phyloP scores from a whole-genome alignment of 169 alveolate species.

The Perkinsus olseni region DNA sequence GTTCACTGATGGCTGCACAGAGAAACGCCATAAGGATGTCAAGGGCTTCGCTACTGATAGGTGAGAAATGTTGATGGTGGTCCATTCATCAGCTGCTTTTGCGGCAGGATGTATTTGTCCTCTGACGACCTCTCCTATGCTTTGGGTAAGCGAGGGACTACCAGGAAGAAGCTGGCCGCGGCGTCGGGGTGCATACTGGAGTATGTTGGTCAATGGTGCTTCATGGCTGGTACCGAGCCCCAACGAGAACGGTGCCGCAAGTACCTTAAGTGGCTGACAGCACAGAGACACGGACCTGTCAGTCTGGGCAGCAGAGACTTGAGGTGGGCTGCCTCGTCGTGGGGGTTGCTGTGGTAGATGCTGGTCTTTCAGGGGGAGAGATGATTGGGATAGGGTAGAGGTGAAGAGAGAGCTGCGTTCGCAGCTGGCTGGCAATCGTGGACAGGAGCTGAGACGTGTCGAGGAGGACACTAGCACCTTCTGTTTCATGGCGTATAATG shows the following conservation, averaged over 20 bases:
- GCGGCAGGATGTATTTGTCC: neutral
- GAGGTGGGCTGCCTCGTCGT: neutral
- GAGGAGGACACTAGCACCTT: constrained; percentile 7
- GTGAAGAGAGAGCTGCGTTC: neutral
- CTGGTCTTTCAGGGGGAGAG: neutral
- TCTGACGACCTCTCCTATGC: constrained; percentile 43
- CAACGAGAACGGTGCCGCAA: constrained; percentile 24
- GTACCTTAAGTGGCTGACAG: constrained; percentile 30
- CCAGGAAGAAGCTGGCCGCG: constrained; percentile 45
- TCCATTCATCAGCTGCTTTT: neutral
- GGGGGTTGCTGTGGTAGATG: neutral
- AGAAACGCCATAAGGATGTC: constrained; percentile 6
- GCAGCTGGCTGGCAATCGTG: constrained; percentile 4
- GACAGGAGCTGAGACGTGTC: neutral
- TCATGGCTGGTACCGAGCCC: constrained; percentile 26
- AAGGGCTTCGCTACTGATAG: neutral
- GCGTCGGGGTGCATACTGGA: constrained; percentile 51
- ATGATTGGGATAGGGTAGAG: neutral
- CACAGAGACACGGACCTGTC: constrained; percentile 20
- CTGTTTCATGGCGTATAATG: constrained; percentile 5
- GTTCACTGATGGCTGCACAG: constrained; percentile 13
- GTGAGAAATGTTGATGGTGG: neutral
- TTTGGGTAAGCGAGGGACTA: constrained; percentile 45
- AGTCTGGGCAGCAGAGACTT: neutral
- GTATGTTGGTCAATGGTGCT: constrained; percentile 33